Conservation (phyloP, 257 asterid genomes). For the Sherardia arvensis region DNA sequence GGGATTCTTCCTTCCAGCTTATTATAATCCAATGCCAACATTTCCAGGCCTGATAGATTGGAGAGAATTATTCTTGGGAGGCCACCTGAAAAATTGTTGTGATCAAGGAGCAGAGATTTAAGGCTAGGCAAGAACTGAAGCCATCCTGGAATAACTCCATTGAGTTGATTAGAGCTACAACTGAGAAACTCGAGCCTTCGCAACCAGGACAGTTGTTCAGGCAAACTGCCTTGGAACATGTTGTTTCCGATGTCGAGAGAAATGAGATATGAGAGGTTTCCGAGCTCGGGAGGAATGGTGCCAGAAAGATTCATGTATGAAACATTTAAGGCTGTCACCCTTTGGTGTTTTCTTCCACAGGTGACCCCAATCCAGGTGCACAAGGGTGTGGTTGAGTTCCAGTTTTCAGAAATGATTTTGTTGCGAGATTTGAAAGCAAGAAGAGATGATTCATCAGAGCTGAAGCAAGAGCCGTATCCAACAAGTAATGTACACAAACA, state of each 20-base stretch:
- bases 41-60: constrained; percentile 4
- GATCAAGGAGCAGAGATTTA: constrained; percentile 10
- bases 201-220: constrained; percentile 1
- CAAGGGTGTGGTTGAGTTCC: constrained; percentile 14
- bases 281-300: constrained; percentile 19
- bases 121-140: neutral
- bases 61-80: neutral
- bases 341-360: constrained; percentile 11
- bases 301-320: constrained; percentile 24
- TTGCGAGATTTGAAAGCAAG: constrained; percentile 7
- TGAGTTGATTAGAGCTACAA: constrained; percentile 1
- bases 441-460: too few species aligned
- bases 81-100: constrained; percentile 10
- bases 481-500: too few species aligned
- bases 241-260: constrained; percentile 6
- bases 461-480: too few species aligned
- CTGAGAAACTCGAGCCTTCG: neutral
- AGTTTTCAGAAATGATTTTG: constrained; percentile 13
- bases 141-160: constrained; percentile 11
- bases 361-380: constrained; percentile 31
- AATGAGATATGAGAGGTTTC: constrained; percentile 25
- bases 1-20: constrained; percentile 15
- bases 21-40: constrained; percentile 3
- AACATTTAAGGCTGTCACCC: constrained; percentile 20
- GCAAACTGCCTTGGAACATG: constrained; percentile 1